Evolutionary conservation across 139 green algal species (phyloP), one percentile per base, ranked within the genome.

Genomic region (Chara braunii): DNA sequence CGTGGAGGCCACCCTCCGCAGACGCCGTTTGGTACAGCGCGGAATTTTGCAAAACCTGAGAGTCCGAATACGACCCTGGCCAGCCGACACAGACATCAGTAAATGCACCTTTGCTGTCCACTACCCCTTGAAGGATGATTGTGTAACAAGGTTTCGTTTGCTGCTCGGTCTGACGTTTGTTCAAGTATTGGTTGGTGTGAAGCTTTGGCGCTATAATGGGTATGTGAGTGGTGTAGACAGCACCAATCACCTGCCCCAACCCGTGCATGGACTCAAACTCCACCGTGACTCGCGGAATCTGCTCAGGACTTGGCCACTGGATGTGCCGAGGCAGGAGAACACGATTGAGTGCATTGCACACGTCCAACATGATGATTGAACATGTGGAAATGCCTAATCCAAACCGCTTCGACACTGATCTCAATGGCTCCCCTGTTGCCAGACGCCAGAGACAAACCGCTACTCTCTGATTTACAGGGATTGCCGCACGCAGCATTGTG

Each of bases 191-290:
- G 14, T 36, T 51, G 6, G 64, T 6, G 6, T 71, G 48, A 9
- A 37, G 28, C 14, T 30, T 6, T 12, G 61, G 61, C 5, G 61
- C 22, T 6, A 22, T 32, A 30, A 70, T 70, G 51, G 54, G 54
- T 23, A 70, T n/a, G 37, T 70, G 61, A 1, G 54, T 70, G 6
- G 61, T 70, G 51, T 70, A 70, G 14, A 69, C n/a, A 63, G 60
- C 54, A 51, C 8, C 60, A 8, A 69, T 29, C 23, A 69, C 14
- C 48, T 68, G 31, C 9, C 40, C 22, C 18, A 70, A 5, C 31
- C 61, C 61, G 23, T 32, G 34, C 5, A 67, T 2, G 14, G 32
- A 36, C 35, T 56, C 23, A 60, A 64, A 64, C 11, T 60, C 23
- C 22, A 55, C 50, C 50, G 48, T 59, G 48, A 59, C 50, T 23